A percentile compares a stretch with the other conserved stretches of the same genome.
Conservation (phyloP, 2,329 filamentous ascomycete species). For the Pseudopithomyces maydicus region DNA sequence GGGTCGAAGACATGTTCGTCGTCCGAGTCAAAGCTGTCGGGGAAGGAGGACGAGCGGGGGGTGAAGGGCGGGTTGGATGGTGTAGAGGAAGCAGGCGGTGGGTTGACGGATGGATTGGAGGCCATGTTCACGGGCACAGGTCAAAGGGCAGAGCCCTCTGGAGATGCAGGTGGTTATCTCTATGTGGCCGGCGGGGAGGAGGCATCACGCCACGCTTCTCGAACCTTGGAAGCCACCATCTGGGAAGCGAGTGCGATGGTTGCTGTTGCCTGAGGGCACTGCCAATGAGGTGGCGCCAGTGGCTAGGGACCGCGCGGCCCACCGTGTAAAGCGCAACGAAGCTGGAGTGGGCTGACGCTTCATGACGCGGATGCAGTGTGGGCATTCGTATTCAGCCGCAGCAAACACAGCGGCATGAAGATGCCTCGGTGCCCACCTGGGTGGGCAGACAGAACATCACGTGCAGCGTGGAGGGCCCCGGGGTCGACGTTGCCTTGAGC, state of each 20-base stretch:
- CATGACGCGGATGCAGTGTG: too few species aligned
- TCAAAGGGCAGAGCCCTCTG: not conserved
- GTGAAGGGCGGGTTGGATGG: conserved; percentile 27
- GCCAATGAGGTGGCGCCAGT: conserved; percentile 4
- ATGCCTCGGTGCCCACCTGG: too few species aligned
- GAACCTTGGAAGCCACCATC: conserved; percentile 2
- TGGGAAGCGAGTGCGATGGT: conserved; percentile 2
- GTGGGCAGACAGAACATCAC: too few species aligned
- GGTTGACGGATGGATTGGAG: conserved; percentile 11
- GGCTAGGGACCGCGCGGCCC: conserved; percentile 19
- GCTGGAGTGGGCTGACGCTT: not conserved
- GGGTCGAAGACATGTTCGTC: conserved; percentile 30
- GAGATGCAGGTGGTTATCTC: not conserved
- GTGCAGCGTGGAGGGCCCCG: too few species aligned
- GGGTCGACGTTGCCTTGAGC: too few species aligned
- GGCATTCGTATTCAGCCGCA: too few species aligned
- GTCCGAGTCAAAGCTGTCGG: conserved; percentile 34
- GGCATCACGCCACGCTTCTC: not conserved
- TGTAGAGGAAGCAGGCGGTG: conserved; percentile 21
- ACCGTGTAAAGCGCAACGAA: not conserved
- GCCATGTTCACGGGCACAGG: not conserved
- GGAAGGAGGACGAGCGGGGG: conserved; percentile 34
- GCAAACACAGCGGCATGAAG: too few species aligned
- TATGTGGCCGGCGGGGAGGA: not conserved
- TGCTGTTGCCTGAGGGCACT: conserved; percentile 9